Evolutionary conservation across 768 basidiomycete genomes (phyloP).

Genomic region (Lanmaoa rubissima): DNA sequence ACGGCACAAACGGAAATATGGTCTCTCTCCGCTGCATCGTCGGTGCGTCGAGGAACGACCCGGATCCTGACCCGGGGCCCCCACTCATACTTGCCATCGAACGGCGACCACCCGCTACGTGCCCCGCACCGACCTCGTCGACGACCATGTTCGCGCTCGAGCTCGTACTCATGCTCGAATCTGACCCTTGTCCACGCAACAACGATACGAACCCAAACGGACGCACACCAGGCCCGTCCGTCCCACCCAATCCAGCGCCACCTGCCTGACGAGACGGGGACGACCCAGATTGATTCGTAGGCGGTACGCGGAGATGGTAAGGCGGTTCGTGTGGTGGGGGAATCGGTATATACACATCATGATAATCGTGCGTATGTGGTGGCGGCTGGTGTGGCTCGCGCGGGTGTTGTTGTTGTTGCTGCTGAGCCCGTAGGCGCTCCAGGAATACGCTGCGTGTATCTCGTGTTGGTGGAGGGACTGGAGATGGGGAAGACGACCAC

Average conservation of each 20-base stretch:
- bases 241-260: not conserved
- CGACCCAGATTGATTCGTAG: constrained; percentile 9
- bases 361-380: constrained; percentile 1
- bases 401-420: constrained; percentile 7
- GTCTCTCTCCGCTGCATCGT: constrained; percentile 11
- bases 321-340: constrained; percentile 1
- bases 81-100: not conserved
- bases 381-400: constrained; percentile 1
- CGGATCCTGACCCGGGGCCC: not conserved
- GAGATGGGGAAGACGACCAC: constrained; percentile 5
- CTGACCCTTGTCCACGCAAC: constrained; percentile 17
- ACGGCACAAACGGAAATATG: constrained; percentile 8
- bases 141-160: constrained; percentile 11
- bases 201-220: constrained; percentile 14
- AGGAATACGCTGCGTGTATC: constrained; percentile 8
- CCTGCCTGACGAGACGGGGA: constrained; percentile 3
- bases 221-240: constrained; percentile 13
- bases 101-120: constrained; percentile 4
- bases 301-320: constrained; percentile 7
- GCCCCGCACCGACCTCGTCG: constrained; percentile 8
- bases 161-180: constrained; percentile 15
- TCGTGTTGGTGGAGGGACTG: not conserved
- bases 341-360: not conserved
- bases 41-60: constrained; percentile 11
- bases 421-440: constrained; percentile 18